Evolutionary conservation across 2,329 filamentous ascomycete genomes (phyloP).

Genomic region (Stachybotrys elegans): DNA sequence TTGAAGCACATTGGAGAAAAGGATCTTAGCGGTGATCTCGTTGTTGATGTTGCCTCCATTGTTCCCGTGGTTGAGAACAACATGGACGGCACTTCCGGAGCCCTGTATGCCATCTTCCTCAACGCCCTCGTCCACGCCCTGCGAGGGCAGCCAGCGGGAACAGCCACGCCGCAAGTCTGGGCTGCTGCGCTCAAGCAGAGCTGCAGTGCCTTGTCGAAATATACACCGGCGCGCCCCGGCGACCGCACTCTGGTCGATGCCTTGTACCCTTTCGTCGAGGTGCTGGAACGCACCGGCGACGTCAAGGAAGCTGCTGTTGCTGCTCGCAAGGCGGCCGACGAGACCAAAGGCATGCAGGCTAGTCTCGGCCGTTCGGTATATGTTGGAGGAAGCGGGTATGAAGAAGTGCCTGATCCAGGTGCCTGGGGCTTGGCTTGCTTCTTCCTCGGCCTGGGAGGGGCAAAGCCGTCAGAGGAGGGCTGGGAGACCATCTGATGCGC

Average conservation of each 20-base stretch:
- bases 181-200: constrained; percentile 66
- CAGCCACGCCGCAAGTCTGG: constrained; percentile 40
- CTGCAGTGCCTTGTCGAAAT: constrained; percentile 66
- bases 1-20: constrained; percentile 42
- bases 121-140: constrained; percentile 72
- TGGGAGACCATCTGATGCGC: constrained; percentile 26
- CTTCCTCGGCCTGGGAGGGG: constrained; percentile 67
- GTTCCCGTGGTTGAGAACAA: constrained; percentile 49
- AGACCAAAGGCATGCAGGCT: constrained; percentile 88
- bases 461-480: constrained; percentile 34
- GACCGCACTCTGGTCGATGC: constrained; percentile 91
- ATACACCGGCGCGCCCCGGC: constrained; percentile 84
- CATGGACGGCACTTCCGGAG: constrained; percentile 60
- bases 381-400: constrained; percentile 38
- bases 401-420: constrained; percentile 58
- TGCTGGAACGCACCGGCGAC: constrained; percentile 59
- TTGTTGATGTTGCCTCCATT: constrained; percentile 47
- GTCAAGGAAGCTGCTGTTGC: constrained; percentile 70
- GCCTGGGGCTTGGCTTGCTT: constrained; percentile 71
- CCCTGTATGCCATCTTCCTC: constrained; percentile 75
- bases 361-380: constrained; percentile 61
- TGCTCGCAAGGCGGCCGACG: constrained; percentile 69
- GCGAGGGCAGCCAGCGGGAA: constrained; percentile 33
- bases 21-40: constrained; percentile 45
- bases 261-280: constrained; percentile 78